Evolutionary conservation across 768 basidiomycete genomes (phyloP).

Genomic region (Hypholoma sublateritium): DNA sequence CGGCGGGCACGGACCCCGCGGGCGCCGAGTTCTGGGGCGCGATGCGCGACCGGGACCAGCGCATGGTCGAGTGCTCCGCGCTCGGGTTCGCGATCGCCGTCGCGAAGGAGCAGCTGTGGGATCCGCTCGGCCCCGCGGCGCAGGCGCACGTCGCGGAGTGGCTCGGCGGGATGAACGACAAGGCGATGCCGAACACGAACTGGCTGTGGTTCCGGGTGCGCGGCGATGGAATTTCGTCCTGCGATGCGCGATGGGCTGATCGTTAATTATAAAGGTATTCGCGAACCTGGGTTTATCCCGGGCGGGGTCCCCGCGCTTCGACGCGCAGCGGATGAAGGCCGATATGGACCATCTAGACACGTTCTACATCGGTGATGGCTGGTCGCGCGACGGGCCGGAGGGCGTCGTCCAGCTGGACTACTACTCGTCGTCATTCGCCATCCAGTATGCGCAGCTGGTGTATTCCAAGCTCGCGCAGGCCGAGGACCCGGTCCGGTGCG

Average conservation of each 20-base stretch:
- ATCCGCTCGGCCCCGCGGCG: slow-evolving; percentile 50
- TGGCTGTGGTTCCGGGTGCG: slow-evolving; percentile 81
- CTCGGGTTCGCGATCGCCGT: slow-evolving; percentile 73
- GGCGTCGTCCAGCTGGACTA: slow-evolving; percentile 80
- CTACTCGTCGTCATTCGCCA: slow-evolving; percentile 78
- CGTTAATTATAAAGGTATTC: slow-evolving; percentile 49
- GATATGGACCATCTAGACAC: slow-evolving; percentile 78
- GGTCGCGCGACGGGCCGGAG: slow-evolving; percentile 78
- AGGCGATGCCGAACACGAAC: slow-evolving; percentile 82
- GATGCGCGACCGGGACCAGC: slow-evolving; percentile 73
- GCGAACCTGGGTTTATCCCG: slow-evolving; percentile 71
- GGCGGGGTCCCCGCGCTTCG: slow-evolving; percentile 57
- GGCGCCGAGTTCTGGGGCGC: slow-evolving; percentile 75
- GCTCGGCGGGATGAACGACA: slow-evolving; percentile 77
- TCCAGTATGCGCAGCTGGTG: slow-evolving; percentile 70
- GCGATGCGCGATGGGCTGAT: background rate
- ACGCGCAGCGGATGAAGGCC: slow-evolving; percentile 63
- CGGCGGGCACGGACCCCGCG: slow-evolving; percentile 65
- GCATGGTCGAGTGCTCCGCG: slow-evolving; percentile 82
- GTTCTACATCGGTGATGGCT: slow-evolving; percentile 74
- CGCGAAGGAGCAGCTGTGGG: slow-evolving; percentile 64
- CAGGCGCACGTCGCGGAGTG: slow-evolving; percentile 63
- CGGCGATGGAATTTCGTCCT: background rate
- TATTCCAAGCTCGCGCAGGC: slow-evolving; percentile 66
- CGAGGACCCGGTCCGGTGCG: slow-evolving; percentile 62